Conservation (phyloP, 2,329 filamentous ascomycete species). For the Sporothrix humicola region DNA sequence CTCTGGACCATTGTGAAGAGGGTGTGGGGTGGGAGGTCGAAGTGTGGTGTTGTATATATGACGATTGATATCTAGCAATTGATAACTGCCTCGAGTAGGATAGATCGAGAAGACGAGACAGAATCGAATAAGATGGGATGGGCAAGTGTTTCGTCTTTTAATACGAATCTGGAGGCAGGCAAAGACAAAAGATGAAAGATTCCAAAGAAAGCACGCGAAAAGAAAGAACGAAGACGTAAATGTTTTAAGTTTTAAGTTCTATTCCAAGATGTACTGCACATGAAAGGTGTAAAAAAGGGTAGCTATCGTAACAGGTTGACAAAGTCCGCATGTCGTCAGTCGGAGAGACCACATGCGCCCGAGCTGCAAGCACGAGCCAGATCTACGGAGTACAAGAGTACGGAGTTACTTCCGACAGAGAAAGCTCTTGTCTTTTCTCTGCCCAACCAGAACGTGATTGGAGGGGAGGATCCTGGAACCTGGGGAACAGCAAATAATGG, state of each 20-base stretch:
- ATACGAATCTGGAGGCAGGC: not conserved
- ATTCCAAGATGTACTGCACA: not conserved
- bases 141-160: not conserved
- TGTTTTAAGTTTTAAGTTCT: not conserved
- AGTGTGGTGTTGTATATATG: not conserved
- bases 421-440: no score
- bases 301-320: not conserved
- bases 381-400: not conserved
- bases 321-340: not conserved
- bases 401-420: not conserved
- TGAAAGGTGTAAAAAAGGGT: not conserved
- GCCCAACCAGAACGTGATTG: no score
- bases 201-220: not conserved
- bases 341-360: slow-evolving; percentile 20
- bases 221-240: not conserved
- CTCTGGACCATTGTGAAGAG: slow-evolving; percentile 24
- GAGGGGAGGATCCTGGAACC: not conserved
- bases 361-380: not conserved
- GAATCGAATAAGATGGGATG: no score
- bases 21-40: not conserved
- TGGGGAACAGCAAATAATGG: not conserved
- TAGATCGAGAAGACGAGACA: no score
- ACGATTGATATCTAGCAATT: not conserved
- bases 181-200: not conserved
- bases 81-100: not conserved